phyloP scores from a whole-genome alignment of 331 rosid genomes.

The Dryas integrifolia region DNA sequence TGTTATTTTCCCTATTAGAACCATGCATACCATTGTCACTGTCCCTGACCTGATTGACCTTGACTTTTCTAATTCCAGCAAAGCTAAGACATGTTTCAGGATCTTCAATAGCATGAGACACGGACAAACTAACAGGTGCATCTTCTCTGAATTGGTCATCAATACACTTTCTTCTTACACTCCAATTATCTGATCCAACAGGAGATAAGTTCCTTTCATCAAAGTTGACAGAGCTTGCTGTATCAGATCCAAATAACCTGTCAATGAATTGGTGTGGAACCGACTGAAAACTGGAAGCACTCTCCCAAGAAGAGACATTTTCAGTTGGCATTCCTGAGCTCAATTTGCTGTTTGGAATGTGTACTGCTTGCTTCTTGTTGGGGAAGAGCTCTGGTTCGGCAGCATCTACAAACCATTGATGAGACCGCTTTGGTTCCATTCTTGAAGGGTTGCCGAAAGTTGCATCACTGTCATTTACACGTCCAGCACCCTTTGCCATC shows the following conservation, averaged over 20 bases:
- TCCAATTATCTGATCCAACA: conserved; percentile 50
- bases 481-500: conserved; percentile 58
- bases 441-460: conserved; percentile 51
- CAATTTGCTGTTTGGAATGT: conserved; percentile 54
- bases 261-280: conserved; percentile 57
- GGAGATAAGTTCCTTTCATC: conserved; percentile 46
- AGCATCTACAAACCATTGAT: conserved; percentile 70
- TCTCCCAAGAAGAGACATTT: conserved; percentile 62
- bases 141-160: conserved; percentile 49
- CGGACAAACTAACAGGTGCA: conserved; percentile 55
- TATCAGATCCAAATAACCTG: conserved; percentile 60
- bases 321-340: conserved; percentile 51
- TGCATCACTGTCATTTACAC: conserved; percentile 44
- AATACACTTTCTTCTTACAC: conserved; percentile 45
- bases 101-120: conserved; percentile 57
- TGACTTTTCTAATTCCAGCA: conserved; percentile 53
- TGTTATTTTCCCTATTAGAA: conserved; percentile 39
- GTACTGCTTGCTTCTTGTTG: conserved; percentile 70
- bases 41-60: conserved; percentile 56
- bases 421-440: conserved; percentile 69
- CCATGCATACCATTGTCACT: conserved; percentile 33
- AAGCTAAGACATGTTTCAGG: conserved; percentile 53
- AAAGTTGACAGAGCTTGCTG: conserved; percentile 44
- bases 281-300: conserved; percentile 48
- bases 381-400: conserved; percentile 55